A percentile compares a stretch with the other conserved stretches of the same genome.
These are phyloP conservation scores for Cercophora sp. DNA, from an alignment of 495 filamentous ascomycete species.

Conservation along the genomic window DNA sequence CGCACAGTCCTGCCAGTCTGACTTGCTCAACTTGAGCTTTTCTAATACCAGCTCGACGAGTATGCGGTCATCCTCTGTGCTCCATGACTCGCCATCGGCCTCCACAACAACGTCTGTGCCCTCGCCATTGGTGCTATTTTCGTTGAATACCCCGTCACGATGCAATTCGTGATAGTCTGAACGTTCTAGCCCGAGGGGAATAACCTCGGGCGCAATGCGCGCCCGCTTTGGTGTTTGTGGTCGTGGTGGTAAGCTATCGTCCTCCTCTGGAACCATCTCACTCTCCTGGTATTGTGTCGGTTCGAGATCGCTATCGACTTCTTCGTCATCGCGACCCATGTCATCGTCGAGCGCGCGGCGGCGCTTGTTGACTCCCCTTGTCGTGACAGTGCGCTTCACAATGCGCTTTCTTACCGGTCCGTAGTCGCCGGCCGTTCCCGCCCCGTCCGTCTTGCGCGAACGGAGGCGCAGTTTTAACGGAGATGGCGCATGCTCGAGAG, in stretches of 20 bases:
- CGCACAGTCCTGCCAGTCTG: conserved; percentile 78
- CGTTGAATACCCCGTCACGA: conserved; percentile 23
- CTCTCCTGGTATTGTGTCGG: conserved; percentile 12
- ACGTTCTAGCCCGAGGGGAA: conserved; percentile 64
- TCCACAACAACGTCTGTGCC: conserved; percentile 40
- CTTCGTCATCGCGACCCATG: conserved; percentile 37
- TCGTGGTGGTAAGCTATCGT: conserved; percentile 24
- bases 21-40: conserved; percentile 67
- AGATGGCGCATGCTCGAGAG: conserved; percentile 46
- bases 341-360: conserved; percentile 55
- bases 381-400: conserved; percentile 45
- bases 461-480: conserved; percentile 47
- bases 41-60: conserved; percentile 71
- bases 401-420: conserved; percentile 41
- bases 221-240: conserved; percentile 66
- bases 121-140: conserved; percentile 28
- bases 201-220: conserved; percentile 59
- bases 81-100: conserved; percentile 52
- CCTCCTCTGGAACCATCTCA: not conserved
- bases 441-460: conserved; percentile 34
- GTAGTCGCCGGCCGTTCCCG: conserved; percentile 12
- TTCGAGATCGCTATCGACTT: conserved; percentile 38
- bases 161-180: conserved; percentile 61
- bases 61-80: conserved; percentile 63
- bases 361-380: conserved; percentile 58